phyloP scores from a whole-genome alignment of 2,329 filamentous ascomycete species.

The Neofusicoccum sp. region DNA sequence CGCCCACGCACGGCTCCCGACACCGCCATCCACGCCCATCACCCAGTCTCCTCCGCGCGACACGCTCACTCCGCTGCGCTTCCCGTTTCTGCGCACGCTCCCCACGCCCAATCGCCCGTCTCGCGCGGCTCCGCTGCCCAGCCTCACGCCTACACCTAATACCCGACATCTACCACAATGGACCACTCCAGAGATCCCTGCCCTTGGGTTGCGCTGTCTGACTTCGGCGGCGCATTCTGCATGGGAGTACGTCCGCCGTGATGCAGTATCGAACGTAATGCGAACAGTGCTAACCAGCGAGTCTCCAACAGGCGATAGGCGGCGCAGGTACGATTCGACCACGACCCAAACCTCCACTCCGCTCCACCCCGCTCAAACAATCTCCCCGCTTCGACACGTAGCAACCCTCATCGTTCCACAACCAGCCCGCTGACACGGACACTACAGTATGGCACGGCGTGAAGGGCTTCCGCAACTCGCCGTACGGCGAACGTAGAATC shows the following conservation, averaged over 20 bases:
- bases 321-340: slow-evolving; percentile 34
- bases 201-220: slow-evolving; percentile 93
- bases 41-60: neutral
- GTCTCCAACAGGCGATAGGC: slow-evolving; percentile 41
- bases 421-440: slow-evolving; percentile 7
- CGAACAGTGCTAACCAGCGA: slow-evolving; percentile 11
- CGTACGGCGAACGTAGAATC: slow-evolving; percentile 90
- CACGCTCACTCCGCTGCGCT: neutral
- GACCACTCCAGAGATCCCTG: slow-evolving; percentile 97
- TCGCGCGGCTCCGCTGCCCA: slow-evolving; percentile 1
- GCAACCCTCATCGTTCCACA: slow-evolving; percentile 22
- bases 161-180: slow-evolving; percentile 54
- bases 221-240: slow-evolving; percentile 94
- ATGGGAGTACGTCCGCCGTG: slow-evolving; percentile 75
- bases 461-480: slow-evolving; percentile 71
- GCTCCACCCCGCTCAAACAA: slow-evolving; percentile 18
- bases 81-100: neutral
- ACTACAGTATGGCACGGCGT: slow-evolving; percentile 92
- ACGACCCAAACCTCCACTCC: neutral
- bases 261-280: neutral
- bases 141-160: neutral
- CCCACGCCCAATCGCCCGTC: slow-evolving; percentile 1
- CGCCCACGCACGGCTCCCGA: slow-evolving; percentile 10
- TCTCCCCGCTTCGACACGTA: slow-evolving; percentile 21
- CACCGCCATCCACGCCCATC: neutral